A percentile compares a stretch with the other conserved stretches of the same genome.
phyloP scores from a whole-genome alignment of 2,329 filamentous ascomycete species.

The Taxawa tesnikishii region DNA sequence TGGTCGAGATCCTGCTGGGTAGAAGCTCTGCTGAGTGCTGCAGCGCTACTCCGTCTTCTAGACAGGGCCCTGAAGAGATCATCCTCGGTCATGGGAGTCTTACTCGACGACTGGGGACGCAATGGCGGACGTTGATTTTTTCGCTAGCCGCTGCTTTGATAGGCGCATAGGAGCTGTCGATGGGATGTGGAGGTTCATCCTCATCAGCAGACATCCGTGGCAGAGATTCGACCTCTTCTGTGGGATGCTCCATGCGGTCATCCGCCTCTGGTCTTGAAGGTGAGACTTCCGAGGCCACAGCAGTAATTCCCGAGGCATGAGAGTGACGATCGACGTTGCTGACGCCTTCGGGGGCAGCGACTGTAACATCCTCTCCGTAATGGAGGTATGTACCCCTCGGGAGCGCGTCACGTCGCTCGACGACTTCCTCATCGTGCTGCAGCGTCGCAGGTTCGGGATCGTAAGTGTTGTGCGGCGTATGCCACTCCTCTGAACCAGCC shows the following conservation, averaged over 20 bases:
- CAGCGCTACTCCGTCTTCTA: slow-evolving; percentile 32
- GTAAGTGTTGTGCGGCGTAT: no score
- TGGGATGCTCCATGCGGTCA: slow-evolving; percentile 6
- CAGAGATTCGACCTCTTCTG: slow-evolving; percentile 9
- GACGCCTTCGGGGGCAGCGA: not conserved
- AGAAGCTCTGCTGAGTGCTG: slow-evolving; percentile 11
- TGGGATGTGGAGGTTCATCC: not conserved
- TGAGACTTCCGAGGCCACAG: slow-evolving; percentile 4
- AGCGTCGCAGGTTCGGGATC: no score
- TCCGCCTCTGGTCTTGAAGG: not conserved
- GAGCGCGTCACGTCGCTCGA: no score
- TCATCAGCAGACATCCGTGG: not conserved
- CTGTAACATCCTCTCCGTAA: no score
- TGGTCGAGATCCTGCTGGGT: slow-evolving; percentile 15
- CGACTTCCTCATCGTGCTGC: no score
- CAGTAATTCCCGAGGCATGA: slow-evolving; percentile 7
- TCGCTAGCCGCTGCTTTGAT: slow-evolving; percentile 1
- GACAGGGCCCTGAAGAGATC: slow-evolving; percentile 40
- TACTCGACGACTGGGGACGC: slow-evolving; percentile 1
- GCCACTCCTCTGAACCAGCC: no score
- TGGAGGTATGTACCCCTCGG: no score
- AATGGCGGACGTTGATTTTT: slow-evolving; percentile 2
- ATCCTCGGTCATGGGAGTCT: slow-evolving; percentile 32
- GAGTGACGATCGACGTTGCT: not conserved
- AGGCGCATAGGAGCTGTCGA: slow-evolving; percentile 1